phyloP scores from a whole-genome alignment of 495 filamentous ascomycete species.

The Lasiosphaeria miniovina region DNA sequence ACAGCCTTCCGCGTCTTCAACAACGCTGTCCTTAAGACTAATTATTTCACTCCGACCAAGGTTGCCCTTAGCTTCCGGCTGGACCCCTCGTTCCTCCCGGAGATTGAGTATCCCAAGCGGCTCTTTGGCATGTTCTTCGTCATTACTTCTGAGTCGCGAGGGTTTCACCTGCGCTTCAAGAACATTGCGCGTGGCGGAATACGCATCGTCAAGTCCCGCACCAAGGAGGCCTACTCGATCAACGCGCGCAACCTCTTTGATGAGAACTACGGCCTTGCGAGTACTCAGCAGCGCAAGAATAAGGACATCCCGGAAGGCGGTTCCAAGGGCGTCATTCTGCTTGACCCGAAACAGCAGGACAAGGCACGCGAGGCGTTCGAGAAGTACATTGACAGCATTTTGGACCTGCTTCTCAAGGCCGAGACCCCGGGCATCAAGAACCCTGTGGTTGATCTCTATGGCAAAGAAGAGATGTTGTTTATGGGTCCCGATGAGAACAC shows the following conservation, averaged over 20 bases:
- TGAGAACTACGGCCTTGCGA: constrained; percentile 97
- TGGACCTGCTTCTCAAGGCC: constrained; percentile 88
- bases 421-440: constrained; percentile 96
- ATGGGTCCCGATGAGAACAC: constrained; percentile 99
- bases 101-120: constrained; percentile 88
- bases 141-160: constrained; percentile 92
- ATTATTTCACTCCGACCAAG: constrained; percentile 99
- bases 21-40: constrained; percentile 85
- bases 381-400: constrained; percentile 98
- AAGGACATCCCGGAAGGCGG: constrained; percentile 99
- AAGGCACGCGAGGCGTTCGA: constrained; percentile 89
- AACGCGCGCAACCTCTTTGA: constrained; percentile 95
- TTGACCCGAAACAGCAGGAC: constrained; percentile 91
- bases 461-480: constrained; percentile 93
- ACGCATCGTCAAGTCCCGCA: constrained; percentile 95
- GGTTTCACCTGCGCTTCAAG: constrained; percentile 95
- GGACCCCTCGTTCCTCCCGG: constrained; percentile 82
- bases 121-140: constrained; percentile 98
- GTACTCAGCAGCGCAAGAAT: constrained; percentile 99
- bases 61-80: constrained; percentile 96
- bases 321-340: constrained; percentile 94
- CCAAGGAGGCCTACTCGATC: constrained; percentile 90
- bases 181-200: constrained; percentile 97
- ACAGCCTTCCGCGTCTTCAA: constrained; percentile 96
- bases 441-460: constrained; percentile 91